A percentile compares a stretch with the other conserved stretches of the same genome.
phyloP scores from a whole-genome alignment of 2,329 filamentous ascomycete genomes.

The Bipolaris sorokiniana region DNA sequence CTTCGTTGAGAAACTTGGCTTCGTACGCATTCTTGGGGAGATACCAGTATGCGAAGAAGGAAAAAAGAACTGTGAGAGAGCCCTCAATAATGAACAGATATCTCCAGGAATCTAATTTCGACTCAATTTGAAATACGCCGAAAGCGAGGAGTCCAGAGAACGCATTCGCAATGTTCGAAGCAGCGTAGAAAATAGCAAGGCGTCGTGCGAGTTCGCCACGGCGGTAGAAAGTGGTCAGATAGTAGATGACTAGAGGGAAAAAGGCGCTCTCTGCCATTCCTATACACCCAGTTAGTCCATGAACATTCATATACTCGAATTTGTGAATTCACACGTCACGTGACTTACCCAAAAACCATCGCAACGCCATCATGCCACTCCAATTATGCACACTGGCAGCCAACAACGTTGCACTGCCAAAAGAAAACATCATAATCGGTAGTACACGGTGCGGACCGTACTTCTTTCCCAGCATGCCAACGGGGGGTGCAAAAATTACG shows the following conservation, averaged over 20 bases:
- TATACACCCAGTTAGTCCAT: slow-evolving; percentile 19
- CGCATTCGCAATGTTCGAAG: slow-evolving; percentile 73
- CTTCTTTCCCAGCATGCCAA: slow-evolving; percentile 71
- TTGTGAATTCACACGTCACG: too few relatives aligned
- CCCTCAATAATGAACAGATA: slow-evolving; percentile 71
- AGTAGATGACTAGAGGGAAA: slow-evolving; percentile 72
- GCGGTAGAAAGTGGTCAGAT: slow-evolving; percentile 68
- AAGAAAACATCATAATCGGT: slow-evolving; percentile 71
- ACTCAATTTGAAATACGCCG: slow-evolving; percentile 64
- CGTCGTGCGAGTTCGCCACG: slow-evolving; percentile 73
- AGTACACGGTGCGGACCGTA: slow-evolving; percentile 69
- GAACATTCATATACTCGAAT: background rate
- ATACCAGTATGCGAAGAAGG: slow-evolving; percentile 71
- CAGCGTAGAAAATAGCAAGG: slow-evolving; percentile 76
- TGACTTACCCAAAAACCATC: slow-evolving; percentile 68
- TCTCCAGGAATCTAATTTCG: slow-evolving; percentile 64
- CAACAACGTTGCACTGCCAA: slow-evolving; percentile 69
- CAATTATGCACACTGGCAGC: slow-evolving; percentile 65
- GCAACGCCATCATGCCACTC: slow-evolving; percentile 68
- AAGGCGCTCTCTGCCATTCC: slow-evolving; percentile 69
- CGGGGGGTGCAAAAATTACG: slow-evolving; percentile 70
- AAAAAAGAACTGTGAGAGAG: slow-evolving; percentile 63
- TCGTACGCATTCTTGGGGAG: slow-evolving; percentile 69
- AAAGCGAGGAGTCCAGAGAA: slow-evolving; percentile 67
- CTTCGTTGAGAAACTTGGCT: slow-evolving; percentile 68